Conservation (phyloP, 768 basidiomycete species). For the Boletus edulis region DNA sequence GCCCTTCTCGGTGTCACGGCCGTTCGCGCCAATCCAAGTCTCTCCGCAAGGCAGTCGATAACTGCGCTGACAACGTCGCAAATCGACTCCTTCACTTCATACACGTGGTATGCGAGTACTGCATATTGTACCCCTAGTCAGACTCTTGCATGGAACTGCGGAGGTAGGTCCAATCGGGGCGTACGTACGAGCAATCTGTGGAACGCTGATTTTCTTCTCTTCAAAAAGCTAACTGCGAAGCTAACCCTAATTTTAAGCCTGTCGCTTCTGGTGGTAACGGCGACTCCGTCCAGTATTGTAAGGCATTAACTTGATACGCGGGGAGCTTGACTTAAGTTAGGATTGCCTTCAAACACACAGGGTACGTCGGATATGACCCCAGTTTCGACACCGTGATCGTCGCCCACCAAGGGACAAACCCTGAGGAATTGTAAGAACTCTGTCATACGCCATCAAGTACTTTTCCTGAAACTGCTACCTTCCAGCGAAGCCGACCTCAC, state of each 20-base stretch:
- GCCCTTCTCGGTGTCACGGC: constrained; percentile 11
- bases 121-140: constrained; percentile 46
- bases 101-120: constrained; percentile 49
- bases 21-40: constrained; percentile 22
- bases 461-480: not conserved
- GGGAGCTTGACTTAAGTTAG: not conserved
- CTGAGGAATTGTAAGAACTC: constrained; percentile 26
- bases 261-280: constrained; percentile 50
- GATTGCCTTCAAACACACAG: constrained; percentile 24
- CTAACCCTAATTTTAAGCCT: constrained; percentile 47
- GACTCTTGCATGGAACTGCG: constrained; percentile 53
- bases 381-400: constrained; percentile 35
- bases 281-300: constrained; percentile 41
- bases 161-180: constrained; percentile 36
- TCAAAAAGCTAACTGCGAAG: constrained; percentile 42
- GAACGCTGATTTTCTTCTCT: not conserved
- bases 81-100: constrained; percentile 44
- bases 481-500: constrained; percentile 38
- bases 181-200: not conserved
- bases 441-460: not conserved
- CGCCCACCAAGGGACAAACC: constrained; percentile 36
- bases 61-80: constrained; percentile 39
- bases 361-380: constrained; percentile 55
- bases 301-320: not conserved
- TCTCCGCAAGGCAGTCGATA: constrained; percentile 37